These are phyloP conservation scores for Myrica gale DNA, from an alignment of 306 rosid species.

Conservation along the genomic window DNA sequence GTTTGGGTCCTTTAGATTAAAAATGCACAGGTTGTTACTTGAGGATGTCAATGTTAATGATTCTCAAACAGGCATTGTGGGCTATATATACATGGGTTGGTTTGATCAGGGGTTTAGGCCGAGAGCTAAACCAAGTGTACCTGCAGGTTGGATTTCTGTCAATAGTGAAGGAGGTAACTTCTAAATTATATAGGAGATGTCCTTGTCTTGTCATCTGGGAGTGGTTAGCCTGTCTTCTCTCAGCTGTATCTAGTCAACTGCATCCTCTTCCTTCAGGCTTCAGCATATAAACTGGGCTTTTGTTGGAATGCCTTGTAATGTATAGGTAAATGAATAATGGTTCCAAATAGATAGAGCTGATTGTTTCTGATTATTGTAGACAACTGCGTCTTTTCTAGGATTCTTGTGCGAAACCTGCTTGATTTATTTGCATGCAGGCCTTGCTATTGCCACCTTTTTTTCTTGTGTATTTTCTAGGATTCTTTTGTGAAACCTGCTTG, in stretches of 20 bases:
- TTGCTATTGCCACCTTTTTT: neutral
- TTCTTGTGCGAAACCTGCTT: neutral
- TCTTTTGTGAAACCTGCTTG: neutral
- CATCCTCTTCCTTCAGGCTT: neutral
- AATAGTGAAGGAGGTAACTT: neutral
- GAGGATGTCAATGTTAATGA: neutral
- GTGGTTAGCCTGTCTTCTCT: neutral
- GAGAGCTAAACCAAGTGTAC: neutral
- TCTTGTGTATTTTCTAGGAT: neutral
- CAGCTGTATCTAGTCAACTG: neutral
- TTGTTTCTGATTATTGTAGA: neutral
- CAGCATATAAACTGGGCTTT: neutral
- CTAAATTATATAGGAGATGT: neutral
- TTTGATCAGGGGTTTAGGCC: neutral
- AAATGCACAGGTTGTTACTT: neutral
- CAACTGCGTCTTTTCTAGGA: neutral
- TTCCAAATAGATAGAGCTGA: neutral
- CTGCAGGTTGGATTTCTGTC: neutral
- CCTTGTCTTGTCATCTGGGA: neutral
- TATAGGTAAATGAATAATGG: neutral
- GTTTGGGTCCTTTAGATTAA: neutral
- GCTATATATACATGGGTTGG: neutral
- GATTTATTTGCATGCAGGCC: neutral
- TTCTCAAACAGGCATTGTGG: neutral
- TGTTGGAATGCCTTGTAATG: neutral